These are phyloP conservation scores for Boletellus dicymbophilus DNA, from an alignment of 1,284 basidiomycete genomes.

Conservation along the genomic window DNA sequence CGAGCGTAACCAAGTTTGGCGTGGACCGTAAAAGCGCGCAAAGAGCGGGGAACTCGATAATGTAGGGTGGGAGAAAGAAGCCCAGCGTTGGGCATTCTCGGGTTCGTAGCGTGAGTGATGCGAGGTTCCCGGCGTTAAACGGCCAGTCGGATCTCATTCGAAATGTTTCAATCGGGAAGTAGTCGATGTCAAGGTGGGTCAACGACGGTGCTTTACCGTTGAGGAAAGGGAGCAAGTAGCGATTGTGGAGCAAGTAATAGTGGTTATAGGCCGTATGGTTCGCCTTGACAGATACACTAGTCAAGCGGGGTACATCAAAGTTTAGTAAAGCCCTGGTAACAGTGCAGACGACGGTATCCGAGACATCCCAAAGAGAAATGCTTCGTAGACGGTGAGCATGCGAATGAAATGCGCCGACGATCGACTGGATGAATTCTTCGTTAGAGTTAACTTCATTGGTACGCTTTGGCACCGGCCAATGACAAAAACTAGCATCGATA, in stretches of 20 bases:
- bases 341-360: conserved; percentile 13
- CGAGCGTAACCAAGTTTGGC: conserved; percentile 10
- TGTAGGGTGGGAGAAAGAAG: conserved; percentile 14
- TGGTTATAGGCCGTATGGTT: conserved; percentile 2
- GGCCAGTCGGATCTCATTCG: conserved; percentile 2
- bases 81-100: conserved; percentile 6
- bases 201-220: conserved; percentile 8
- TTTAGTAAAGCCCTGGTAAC: conserved; percentile 6
- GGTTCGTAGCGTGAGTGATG: conserved; percentile 16
- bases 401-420: no score
- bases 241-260: conserved; percentile 10
- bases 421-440: no score
- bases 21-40: conserved; percentile 12
- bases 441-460: neutral
- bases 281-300: conserved; percentile 16
- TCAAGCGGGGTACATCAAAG: conserved; percentile 7
- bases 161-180: conserved; percentile 21
- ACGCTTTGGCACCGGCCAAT: conserved; percentile 7
- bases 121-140: conserved; percentile 12
- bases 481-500: conserved; percentile 13
- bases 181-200: conserved; percentile 16
- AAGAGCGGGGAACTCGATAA: conserved; percentile 16
- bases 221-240: conserved; percentile 19
- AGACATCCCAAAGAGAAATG: conserved; percentile 20
- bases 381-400: conserved; percentile 12